Evolutionary conservation across 169 alveolate species (phyloP), one percentile per base, ranked within the genome.

Genomic region (Plasmodium chabaudi): DNA sequence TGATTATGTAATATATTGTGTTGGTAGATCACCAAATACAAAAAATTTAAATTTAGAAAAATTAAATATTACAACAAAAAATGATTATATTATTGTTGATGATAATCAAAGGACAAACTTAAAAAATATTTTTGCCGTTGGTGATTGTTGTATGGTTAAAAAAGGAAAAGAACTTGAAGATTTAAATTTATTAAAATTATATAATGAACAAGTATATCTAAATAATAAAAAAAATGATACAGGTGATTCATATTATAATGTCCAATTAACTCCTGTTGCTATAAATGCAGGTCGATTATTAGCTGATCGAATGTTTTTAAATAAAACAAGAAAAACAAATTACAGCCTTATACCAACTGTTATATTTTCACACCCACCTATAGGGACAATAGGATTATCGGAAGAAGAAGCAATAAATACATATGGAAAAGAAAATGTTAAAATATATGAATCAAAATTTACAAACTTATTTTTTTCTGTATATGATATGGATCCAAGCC

Each of bases 241-340:
- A 39, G 84, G 19, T 1, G 57, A 53, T 3, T 1, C 9, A 10
- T 77, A 10, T 51, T 77, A 7, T 34, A 70, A 89, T 60, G 91
- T 91, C 63, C 95, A 96, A 86, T 75, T 98, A 53, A 97, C 99
- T 19, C 99, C 99, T 1, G 97, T 96, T 44, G 99, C 99, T 10
- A 97, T 97, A 25, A 97, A 95, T 19, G 98, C 98, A 2, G 99
- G 99, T 21, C 95, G 98, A 82, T 95, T 94, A 27, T 91, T 98
- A 47, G 96, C 98, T 7, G 98, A 95, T 61, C 95, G 99, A 68
- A 71, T 98, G 9, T 98, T 96, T 79, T 56, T 46, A 61, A 72
- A 89, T 21, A 92, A 91, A 39, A 12, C 68, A 23, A 59, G 73
- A 65, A 67, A 87, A 93, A 61, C 93, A 67, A 60, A 67, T 90